Base-by-base conservation (phyloP, 306 rosid species). In the Delonix regia region DNA sequence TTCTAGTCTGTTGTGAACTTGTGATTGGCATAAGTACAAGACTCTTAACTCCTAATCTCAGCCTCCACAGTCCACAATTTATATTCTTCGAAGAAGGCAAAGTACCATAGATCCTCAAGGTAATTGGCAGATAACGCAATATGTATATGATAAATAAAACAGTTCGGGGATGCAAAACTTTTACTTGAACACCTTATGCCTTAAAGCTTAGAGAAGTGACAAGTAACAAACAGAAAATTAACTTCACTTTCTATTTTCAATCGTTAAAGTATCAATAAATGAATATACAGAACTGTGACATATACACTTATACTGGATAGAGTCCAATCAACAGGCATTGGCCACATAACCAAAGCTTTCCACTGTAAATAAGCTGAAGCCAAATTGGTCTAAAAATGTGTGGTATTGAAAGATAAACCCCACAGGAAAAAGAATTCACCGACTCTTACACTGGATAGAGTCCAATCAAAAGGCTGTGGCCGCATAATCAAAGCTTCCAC, bases 291-390 rank as follows among this genome's bases (percentile, higher is more conserved):
- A 62, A 65, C 69, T 10, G 74, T 59, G 39, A 45, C 64, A 11
- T 22, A 39, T 63, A 77, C 76, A 51, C 81, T 65, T 57, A 2
- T 57, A 73, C 76, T 24, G 36, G 71, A 36, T 33, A 78, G 69
- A 63, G 27, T 42, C 59, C 73, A 71, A 33, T 79, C 49, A 48
- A 62, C 52, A n/a, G 64, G 65, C n/a, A n/a, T n/a, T 70, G 36
- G 68, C 57, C 24, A 34, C 59, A 76, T 74, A 51, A 76, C 57
- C 80, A 71, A 80, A 61, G 65, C 80, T n/a, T 73, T 76, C 48
- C 65, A 6, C 65, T 44, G 79, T 76, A 47, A 49, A 42, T 52
- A 65, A 51, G 47, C 68, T 39, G 67, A 71, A 78, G 71, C 74
- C 63, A 75, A 70, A 36, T 75, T 44, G 33, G 22, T 60, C 78